These are phyloP conservation scores for Edaphochlamys debaryana DNA, from an alignment of 139 green algal species.

Conservation along the genomic window DNA sequence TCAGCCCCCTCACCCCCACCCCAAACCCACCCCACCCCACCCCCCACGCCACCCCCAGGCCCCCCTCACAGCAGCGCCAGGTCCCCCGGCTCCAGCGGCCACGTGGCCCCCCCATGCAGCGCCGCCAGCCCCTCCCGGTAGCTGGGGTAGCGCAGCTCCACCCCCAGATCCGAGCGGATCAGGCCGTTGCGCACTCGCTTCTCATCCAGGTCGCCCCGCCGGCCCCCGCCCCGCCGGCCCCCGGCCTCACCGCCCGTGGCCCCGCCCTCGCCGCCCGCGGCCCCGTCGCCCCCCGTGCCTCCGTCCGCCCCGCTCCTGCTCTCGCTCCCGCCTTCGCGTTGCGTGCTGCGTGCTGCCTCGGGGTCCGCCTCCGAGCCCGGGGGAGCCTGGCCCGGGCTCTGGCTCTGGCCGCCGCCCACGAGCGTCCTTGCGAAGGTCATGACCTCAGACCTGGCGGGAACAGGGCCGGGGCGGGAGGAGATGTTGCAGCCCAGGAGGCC, in stretches of 20 bases:
- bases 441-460: neutral
- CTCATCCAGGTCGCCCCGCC: constrained; percentile 51
- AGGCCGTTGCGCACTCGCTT: constrained; percentile 77
- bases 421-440: neutral
- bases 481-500: no score
- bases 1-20: no score
- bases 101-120: constrained; percentile 42
- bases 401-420: neutral
- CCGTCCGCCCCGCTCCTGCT: neutral
- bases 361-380: no score
- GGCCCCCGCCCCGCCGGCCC: no score
- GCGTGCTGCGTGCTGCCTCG: no score
- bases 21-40: no score
- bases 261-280: neutral
- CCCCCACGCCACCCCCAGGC: neutral
- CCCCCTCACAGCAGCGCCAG: neutral
- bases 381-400: no score
- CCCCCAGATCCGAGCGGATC: constrained; percentile 70
- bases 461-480: no score
- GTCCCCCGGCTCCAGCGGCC: constrained; percentile 3
- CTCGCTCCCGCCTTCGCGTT: no score
- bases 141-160: constrained; percentile 66
- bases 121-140: constrained; percentile 73
- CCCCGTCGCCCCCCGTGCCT: neutral
- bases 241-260: neutral